Evolutionary conservation across 768 basidiomycete genomes (phyloP).

Genomic region (Mycena amicta): DNA sequence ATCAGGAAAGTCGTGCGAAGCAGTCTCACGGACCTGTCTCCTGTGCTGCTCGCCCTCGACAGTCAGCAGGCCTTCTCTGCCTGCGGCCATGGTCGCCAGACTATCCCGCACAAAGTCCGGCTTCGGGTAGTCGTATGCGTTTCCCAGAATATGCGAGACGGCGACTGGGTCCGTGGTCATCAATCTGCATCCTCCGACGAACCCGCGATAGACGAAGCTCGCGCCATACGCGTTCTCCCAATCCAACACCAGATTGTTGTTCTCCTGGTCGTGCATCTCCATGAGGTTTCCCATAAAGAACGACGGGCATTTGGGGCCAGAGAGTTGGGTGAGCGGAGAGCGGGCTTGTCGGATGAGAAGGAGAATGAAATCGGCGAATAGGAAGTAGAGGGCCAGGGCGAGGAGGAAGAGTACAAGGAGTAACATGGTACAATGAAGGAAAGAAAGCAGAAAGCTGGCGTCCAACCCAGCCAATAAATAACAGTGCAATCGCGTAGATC

Average conservation of each 20-base stretch:
- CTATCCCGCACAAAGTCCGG: conserved; percentile 57
- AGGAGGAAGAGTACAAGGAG: conserved; percentile 30
- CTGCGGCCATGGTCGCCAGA: conserved; percentile 53
- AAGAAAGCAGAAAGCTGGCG: not conserved
- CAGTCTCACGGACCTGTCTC: conserved; percentile 52
- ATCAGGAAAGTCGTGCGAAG: conserved; percentile 12
- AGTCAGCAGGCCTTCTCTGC: conserved; percentile 51
- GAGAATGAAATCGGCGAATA: conserved; percentile 35
- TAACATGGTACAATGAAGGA: conserved; percentile 3
- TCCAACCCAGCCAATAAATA: too few relatives aligned
- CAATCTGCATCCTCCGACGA: conserved; percentile 54
- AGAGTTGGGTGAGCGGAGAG: conserved; percentile 52
- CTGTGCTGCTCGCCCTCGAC: conserved; percentile 59
- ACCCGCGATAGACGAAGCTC: conserved; percentile 56
- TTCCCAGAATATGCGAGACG: conserved; percentile 57
- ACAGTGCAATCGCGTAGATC: too few relatives aligned
- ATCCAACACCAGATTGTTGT: conserved; percentile 46
- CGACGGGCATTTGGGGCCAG: conserved; percentile 47
- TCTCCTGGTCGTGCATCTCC: conserved; percentile 61
- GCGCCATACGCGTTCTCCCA: conserved; percentile 52
- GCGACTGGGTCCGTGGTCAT: conserved; percentile 63
- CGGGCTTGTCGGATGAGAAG: conserved; percentile 47
- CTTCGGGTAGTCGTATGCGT: conserved; percentile 63
- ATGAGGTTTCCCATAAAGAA: conserved; percentile 55
- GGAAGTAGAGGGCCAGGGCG: conserved; percentile 24